A percentile compares a stretch with the other conserved stretches of the same genome.
Evolutionary conservation across 2,329 filamentous ascomycete species (phyloP).

Genomic region (Venturia carpophila): DNA sequence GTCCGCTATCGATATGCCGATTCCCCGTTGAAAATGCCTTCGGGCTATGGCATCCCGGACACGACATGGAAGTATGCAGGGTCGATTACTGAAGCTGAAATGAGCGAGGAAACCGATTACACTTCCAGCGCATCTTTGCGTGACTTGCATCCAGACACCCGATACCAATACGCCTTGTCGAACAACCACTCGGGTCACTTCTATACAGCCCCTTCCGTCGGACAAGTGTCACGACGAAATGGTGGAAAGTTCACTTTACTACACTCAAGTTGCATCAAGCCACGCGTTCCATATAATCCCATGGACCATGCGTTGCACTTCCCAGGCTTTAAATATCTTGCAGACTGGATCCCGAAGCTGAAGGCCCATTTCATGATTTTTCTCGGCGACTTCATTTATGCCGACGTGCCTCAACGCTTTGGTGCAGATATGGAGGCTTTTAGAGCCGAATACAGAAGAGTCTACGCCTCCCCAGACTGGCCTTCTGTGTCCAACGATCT

Average conservation of each 20-base stretch:
- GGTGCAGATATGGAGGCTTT: conserved; percentile 68
- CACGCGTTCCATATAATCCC: conserved; percentile 80
- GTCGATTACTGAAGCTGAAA: conserved; percentile 44
- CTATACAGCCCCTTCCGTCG: conserved; percentile 63
- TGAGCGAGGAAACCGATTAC: conserved; percentile 73
- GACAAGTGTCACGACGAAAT: conserved; percentile 46
- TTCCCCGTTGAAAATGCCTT: conserved; percentile 42
- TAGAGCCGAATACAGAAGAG: conserved; percentile 82
- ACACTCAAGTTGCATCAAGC: conserved; percentile 87
- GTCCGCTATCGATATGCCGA: conserved; percentile 50
- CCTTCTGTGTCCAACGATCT: conserved; percentile 41
- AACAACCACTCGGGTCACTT: conserved; percentile 84
- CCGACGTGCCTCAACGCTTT: conserved; percentile 77
- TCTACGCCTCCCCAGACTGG: conserved; percentile 97
- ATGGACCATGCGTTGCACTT: conserved; percentile 76
- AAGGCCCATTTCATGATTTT: conserved; percentile 65
- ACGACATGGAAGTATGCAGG: conserved; percentile 61
- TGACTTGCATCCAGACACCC: conserved; percentile 59
- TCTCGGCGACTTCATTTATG: conserved; percentile 81
- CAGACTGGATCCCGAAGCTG: conserved; percentile 61
- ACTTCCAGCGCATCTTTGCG: conserved; percentile 63
- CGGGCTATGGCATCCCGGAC: conserved; percentile 43
- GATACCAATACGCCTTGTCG: conserved; percentile 77
- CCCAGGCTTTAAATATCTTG: conserved; percentile 69
- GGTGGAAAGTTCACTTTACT: conserved; percentile 74